Evolutionary conservation across 2,329 filamentous ascomycete genomes (phyloP).

Genomic region (Colletotrichum tropicicola): DNA sequence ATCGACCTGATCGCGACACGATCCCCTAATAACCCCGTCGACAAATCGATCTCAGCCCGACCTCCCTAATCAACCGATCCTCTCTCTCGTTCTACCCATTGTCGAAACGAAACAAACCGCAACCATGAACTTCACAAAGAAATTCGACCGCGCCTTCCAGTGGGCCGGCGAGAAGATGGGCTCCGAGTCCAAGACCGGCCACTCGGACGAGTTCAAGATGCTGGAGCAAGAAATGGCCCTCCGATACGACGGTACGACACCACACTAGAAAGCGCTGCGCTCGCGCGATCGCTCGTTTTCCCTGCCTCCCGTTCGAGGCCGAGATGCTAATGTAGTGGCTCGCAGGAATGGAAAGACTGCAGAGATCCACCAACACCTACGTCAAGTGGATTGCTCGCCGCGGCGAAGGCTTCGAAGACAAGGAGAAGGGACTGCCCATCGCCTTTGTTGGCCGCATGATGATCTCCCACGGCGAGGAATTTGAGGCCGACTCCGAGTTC

Average conservation of each 20-base stretch:
- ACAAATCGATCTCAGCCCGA: background rate
- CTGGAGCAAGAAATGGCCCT: constrained; percentile 91
- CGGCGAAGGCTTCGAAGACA: constrained; percentile 81
- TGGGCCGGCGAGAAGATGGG: constrained; percentile 99
- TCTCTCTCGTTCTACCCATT: background rate
- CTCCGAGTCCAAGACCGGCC: constrained; percentile 84
- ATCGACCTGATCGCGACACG: constrained; percentile 11
- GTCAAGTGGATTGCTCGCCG: constrained; percentile 88
- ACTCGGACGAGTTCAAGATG: constrained; percentile 90
- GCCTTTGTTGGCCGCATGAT: constrained; percentile 85
- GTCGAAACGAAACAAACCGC: background rate
- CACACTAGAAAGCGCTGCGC: too few species aligned
- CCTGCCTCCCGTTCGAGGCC: background rate
- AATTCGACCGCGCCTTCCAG: constrained; percentile 95
- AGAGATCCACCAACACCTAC: constrained; percentile 85
- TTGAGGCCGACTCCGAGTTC: constrained; percentile 89
- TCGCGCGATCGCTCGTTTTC: too few species aligned
- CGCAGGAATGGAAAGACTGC: constrained; percentile 87
- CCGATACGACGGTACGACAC: constrained; percentile 81
- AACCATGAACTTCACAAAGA: constrained; percentile 74
- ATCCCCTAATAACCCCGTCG: background rate
- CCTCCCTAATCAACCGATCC: background rate
- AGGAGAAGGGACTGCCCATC: constrained; percentile 84
- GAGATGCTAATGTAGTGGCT: constrained; percentile 19
- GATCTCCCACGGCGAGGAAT: constrained; percentile 91